Evolutionary conservation across 495 filamentous ascomycete genomes (phyloP).

Genomic region (Aspergillus sclerotioniger): DNA sequence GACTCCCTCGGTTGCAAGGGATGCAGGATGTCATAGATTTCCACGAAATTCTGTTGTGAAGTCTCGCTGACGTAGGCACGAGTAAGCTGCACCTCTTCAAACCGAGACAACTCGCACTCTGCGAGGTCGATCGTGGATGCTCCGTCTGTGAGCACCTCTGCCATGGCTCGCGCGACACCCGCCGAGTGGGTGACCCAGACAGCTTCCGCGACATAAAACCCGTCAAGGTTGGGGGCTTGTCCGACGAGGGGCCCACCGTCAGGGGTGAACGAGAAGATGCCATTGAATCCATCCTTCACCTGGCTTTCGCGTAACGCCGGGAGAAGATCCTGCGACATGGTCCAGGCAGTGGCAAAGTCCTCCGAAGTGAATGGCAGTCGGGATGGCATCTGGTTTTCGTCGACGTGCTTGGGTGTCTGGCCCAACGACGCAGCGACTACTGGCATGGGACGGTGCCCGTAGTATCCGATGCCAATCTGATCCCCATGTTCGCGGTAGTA

Average conservation of each 20-base stretch:
- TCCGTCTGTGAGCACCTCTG: constrained; percentile 46
- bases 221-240: constrained; percentile 44
- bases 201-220: constrained; percentile 53
- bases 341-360: constrained; percentile 52
- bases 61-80: constrained; percentile 46
- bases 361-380: constrained; percentile 46
- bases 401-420: constrained; percentile 39
- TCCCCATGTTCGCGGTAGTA: constrained; percentile 55
- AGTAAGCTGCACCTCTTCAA: constrained; percentile 48
- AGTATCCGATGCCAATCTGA: constrained; percentile 53
- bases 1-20: constrained; percentile 47
- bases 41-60: constrained; percentile 49
- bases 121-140: constrained; percentile 44
- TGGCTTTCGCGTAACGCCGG: constrained; percentile 40
- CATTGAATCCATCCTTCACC: constrained; percentile 51
- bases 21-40: constrained; percentile 54
- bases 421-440: constrained; percentile 43
- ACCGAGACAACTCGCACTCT: constrained; percentile 50
- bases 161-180: constrained; percentile 50
- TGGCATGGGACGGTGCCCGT: constrained; percentile 53
- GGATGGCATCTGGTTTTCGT: constrained; percentile 52
- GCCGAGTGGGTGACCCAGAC: constrained; percentile 57
- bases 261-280: constrained; percentile 53
- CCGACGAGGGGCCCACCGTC: constrained; percentile 51
- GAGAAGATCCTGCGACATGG: constrained; percentile 40